Evolutionary conservation across 768 basidiomycete species (phyloP).

Genomic region (Neoboletus magnificus): DNA sequence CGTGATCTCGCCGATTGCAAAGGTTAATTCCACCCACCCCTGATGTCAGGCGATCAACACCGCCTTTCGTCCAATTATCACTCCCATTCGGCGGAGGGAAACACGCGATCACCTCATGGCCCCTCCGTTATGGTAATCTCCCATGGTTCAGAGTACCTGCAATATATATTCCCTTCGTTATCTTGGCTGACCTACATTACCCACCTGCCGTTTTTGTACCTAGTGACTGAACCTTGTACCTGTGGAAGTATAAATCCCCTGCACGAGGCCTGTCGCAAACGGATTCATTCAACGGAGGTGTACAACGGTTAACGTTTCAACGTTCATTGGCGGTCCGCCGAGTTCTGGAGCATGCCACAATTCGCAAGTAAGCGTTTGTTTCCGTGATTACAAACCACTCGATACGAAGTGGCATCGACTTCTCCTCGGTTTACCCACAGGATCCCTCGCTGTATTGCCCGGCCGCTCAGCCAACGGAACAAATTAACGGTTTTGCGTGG

Average conservation of each 20-base stretch:
- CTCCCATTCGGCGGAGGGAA: background rate
- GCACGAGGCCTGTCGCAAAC: constrained; percentile 1
- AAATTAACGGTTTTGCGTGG: background rate
- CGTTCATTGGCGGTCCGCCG: constrained; percentile 4
- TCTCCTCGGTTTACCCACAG: constrained; percentile 18
- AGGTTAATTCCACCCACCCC: constrained; percentile 23
- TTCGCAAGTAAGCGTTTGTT: background rate
- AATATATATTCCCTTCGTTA: constrained; percentile 2
- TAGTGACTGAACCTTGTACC: constrained; percentile 8
- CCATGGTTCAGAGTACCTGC: constrained; percentile 1
- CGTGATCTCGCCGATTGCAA: constrained; percentile 15
- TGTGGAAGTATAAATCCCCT: background rate
- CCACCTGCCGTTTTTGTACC: constrained; percentile 1
- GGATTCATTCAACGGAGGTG: background rate
- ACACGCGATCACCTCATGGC: constrained; percentile 33
- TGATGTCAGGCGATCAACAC: constrained; percentile 17
- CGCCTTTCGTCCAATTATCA: constrained; percentile 8
- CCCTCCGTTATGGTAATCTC: constrained; percentile 11
- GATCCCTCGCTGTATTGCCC: background rate
- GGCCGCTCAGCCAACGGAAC: background rate
- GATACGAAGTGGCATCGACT: background rate
- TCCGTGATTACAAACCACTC: constrained; percentile 11
- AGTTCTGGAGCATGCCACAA: background rate
- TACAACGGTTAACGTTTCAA: background rate
- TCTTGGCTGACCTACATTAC: constrained; percentile 17